phyloP scores from a whole-genome alignment of 1,139 yeast genomes.

The Chernovozyma sophiae-reginae region DNA sequence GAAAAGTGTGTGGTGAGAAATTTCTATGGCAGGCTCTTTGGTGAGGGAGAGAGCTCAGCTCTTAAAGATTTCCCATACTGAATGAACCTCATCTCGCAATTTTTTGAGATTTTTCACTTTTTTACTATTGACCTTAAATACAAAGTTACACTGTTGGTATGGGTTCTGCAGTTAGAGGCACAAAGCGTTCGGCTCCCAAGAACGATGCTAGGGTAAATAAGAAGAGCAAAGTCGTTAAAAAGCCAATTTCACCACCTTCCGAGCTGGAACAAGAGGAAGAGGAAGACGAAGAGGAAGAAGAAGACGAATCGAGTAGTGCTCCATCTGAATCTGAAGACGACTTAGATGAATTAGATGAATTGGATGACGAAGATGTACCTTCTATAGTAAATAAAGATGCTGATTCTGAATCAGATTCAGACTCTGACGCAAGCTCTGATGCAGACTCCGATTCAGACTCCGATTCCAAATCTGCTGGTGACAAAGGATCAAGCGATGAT shows the following conservation, averaged over 20 bases:
- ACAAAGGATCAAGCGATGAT: constrained; percentile 15
- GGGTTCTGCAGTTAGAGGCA: constrained; percentile 30
- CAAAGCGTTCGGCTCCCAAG: constrained; percentile 28
- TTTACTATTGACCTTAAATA: neutral
- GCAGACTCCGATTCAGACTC: constrained; percentile 19
- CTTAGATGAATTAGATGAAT: constrained; percentile 7
- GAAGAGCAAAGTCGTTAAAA: constrained; percentile 21
- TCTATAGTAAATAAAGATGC: neutral
- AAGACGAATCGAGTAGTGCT: constrained; percentile 11
- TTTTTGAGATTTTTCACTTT: neutral
- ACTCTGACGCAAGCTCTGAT: constrained; percentile 13
- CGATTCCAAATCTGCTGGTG: constrained; percentile 13
- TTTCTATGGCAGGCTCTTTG: no score
- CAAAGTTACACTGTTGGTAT: constrained; percentile 6
- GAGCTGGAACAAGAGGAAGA: constrained; percentile 7
- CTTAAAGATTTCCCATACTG: no score
- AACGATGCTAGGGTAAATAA: constrained; percentile 17
- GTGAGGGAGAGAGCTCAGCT: no score
- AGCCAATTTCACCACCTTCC: constrained; percentile 2
- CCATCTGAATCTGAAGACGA: constrained; percentile 16
- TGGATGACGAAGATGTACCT: constrained; percentile 3
- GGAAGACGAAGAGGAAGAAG: constrained; percentile 7
- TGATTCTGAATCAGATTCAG: constrained; percentile 6
- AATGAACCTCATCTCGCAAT: constrained; percentile 5
- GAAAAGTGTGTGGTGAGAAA: no score